Evolutionary conservation across 2,329 filamentous ascomycete species (phyloP).

Genomic region (Nigrograna mackinnonii): DNA sequence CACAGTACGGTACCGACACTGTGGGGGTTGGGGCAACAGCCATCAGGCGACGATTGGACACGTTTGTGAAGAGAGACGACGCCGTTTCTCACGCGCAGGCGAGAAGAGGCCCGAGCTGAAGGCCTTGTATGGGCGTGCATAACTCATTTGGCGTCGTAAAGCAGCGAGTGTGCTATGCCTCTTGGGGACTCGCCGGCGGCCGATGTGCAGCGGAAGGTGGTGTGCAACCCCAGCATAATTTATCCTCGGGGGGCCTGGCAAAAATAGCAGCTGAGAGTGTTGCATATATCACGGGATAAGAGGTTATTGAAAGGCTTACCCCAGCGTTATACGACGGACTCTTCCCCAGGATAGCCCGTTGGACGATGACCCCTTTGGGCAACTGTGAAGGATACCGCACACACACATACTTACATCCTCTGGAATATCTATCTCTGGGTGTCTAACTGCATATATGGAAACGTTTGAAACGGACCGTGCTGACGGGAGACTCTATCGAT

Average conservation of each 20-base stretch:
- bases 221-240: conserved; percentile 36
- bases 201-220: conserved; percentile 29
- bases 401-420: too few relatives aligned
- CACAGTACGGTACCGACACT: conserved; percentile 26
- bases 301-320: conserved; percentile 38
- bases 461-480: too few relatives aligned
- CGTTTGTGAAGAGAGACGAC: conserved; percentile 13
- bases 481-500: too few relatives aligned
- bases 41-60: conserved; percentile 26
- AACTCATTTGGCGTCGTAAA: conserved; percentile 24
- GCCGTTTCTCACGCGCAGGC: conserved; percentile 32
- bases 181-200: conserved; percentile 23
- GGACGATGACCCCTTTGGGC: too few relatives aligned
- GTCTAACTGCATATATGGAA: too few relatives aligned
- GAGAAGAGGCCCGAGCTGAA: too few relatives aligned
- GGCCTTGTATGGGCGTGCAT: conserved; percentile 21
- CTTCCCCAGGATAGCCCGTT: conserved; percentile 2
- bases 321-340: conserved; percentile 24
- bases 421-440: too few relatives aligned
- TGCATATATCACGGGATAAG: conserved; percentile 23
- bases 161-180: conserved; percentile 27
- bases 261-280: conserved; percentile 34
- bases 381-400: too few relatives aligned
- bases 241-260: conserved; percentile 27
- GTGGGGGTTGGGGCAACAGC: conserved; percentile 27